Evolutionary conservation across 2,329 filamentous ascomycete species (phyloP), one percentile per base, ranked within the genome.

Genomic region (Neoscytalidium dimidiatum): DNA sequence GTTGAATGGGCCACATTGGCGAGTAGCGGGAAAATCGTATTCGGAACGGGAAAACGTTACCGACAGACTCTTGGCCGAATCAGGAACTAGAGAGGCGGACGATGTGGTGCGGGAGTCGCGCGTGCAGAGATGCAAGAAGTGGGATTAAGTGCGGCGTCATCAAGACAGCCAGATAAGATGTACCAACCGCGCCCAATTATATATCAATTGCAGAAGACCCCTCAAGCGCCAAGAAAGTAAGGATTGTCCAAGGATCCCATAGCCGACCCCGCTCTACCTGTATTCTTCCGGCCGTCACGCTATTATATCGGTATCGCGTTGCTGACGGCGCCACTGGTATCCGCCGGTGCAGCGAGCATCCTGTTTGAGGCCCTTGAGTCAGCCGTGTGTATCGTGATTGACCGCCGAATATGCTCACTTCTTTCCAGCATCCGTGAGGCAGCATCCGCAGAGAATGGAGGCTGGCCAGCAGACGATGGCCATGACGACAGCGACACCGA

Each of bases 401-500:
- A 19, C n/a, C 21, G n/a, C 9, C 14, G 23, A 14, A 38, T 76
- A 79, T 69, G 76, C 79, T 69, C 75, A 86, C 84, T 80, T 81
- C 71, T 84, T 84, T 26, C 85, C 85, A 0, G 76, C 78, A 69
- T 86, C 78, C 2, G 84, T 85, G 44, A 80, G 78, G 68, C 83
- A 84, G 70, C 84, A 86, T n/a, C 84, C 83, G 73, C 84, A 86
- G 53, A 87, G 79, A 23, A 87, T 73, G 0, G 83, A 81, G 4
- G 81, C 83, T 2, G 84, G 85, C 79, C 83, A 87, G 67, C 84
- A 86, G 33, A 86, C 68, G 14, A 85, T 82, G 56, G 83, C 84
- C 66, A 82, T 77, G 58, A 81, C 74, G 44, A 86, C 74, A 1
- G 81, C 82, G 57, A 80, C 73, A 9, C 72, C 74, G 67, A 84